Percentiles rank a stretch among this genome's conserved stretches.
phyloP scores from a whole-genome alignment of 2,329 filamentous ascomycete species.

The Cladosporium cucumerinum region DNA sequence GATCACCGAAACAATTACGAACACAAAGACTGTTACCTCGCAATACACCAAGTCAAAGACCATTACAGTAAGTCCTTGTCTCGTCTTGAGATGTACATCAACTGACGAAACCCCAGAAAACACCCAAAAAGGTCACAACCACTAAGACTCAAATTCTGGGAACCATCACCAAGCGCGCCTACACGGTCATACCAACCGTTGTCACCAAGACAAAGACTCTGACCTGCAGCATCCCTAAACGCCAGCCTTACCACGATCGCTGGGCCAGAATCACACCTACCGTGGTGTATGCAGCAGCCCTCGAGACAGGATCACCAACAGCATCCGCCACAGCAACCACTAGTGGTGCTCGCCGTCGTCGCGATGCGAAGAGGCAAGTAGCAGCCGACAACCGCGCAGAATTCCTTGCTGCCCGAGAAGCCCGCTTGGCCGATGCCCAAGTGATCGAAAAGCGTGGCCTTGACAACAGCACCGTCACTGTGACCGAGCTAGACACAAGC shows the following conservation, averaged over 20 bases:
- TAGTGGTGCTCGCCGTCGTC: conserved; percentile 15
- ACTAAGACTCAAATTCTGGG: conserved; percentile 31
- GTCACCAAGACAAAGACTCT: conserved; percentile 33
- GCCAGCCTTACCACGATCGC: conserved; percentile 27
- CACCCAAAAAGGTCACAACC: conserved; percentile 21
- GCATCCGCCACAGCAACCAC: conserved; percentile 16
- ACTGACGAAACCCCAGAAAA: conserved; percentile 4
- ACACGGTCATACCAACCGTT: conserved; percentile 17
- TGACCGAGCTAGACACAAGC: conserved; percentile 33
- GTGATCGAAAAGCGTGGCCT: conserved; percentile 30
- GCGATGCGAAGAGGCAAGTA: conserved; percentile 13
- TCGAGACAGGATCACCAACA: conserved; percentile 29
- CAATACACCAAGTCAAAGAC: conserved; percentile 10
- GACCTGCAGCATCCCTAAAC: conserved; percentile 30
- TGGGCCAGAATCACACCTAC: conserved; percentile 4
- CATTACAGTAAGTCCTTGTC: background rate
- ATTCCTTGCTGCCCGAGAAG: conserved; percentile 28
- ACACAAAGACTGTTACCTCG: conserved; percentile 25
- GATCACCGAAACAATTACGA: conserved; percentile 25
- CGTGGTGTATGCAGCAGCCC: conserved; percentile 19
- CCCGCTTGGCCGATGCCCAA: conserved; percentile 23
- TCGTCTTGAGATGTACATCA: background rate
- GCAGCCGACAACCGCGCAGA: conserved; percentile 17
- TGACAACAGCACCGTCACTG: conserved; percentile 32
- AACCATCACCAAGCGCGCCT: conserved; percentile 28